Conservation (phyloP, 257 asterid genomes). For the Cruciata laevipes region DNA sequence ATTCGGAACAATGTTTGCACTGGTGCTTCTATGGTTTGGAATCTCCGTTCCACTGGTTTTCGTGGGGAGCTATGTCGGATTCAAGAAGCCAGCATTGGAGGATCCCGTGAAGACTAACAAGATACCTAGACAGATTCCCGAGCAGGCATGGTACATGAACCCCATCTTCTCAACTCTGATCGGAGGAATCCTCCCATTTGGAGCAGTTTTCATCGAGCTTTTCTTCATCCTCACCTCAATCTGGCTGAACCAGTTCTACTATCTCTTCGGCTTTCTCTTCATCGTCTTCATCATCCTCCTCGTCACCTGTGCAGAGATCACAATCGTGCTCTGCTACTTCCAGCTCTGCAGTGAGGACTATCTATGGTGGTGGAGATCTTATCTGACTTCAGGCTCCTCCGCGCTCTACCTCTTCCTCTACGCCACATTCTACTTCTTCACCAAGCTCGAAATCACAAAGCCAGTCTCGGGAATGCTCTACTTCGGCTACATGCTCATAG, state of each 20-base stretch:
- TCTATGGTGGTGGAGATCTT: conserved; percentile 85
- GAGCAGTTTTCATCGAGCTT: conserved; percentile 76
- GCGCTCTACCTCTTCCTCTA: conserved; percentile 72
- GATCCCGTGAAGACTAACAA: conserved; percentile 65
- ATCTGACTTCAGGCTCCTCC: conserved; percentile 60
- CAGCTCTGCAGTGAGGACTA: conserved; percentile 77
- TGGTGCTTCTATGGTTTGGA: conserved; percentile 76
- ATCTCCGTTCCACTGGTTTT: conserved; percentile 66
- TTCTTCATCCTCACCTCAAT: conserved; percentile 74
- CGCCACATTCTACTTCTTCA: conserved; percentile 75
- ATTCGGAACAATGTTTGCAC: conserved; percentile 67
- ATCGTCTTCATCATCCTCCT: conserved; percentile 62
- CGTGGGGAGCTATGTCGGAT: conserved; percentile 62
- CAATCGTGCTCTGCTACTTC: conserved; percentile 73
- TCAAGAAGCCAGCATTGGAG: conserved; percentile 57
- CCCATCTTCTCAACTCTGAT: conserved; percentile 50
- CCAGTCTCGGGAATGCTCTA: conserved; percentile 63
- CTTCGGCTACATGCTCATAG: conserved; percentile 73
- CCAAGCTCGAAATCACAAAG: conserved; percentile 70
- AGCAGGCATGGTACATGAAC: conserved; percentile 74
- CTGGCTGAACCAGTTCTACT: conserved; percentile 83
- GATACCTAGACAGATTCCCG: conserved; percentile 72
- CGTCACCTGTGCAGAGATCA: conserved; percentile 72
- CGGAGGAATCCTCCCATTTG: conserved; percentile 73
- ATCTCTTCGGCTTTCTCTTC: conserved; percentile 81